Evolutionary conservation across 1,284 basidiomycete genomes (phyloP), one percentile per base, ranked within the genome.

Genomic region (Naganishia sp.): DNA sequence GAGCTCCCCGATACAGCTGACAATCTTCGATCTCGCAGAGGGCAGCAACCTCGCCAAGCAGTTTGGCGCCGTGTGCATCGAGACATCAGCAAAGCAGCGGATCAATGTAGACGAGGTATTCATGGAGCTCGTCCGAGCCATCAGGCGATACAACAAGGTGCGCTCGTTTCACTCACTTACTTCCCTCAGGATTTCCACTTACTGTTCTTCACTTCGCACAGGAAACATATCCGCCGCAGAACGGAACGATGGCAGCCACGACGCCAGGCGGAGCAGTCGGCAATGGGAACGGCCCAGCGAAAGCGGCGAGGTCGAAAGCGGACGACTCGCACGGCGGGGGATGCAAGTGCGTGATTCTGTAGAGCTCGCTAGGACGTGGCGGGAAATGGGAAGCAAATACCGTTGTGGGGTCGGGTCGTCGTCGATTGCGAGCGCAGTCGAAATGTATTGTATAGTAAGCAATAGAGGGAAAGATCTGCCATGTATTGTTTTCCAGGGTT

Each of bases 31-130:
- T 49, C 52, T 18, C 63, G 64, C 78, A 95, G 95, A 99, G 92
- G 96, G 96, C 11, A 91, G 92, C 67, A 94, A 96, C 75, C 86
- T 99, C 67, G 95, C 96, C 1, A 94, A 93, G 79, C 92, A 94
- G 78, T 96, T 98, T 78, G 90, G 89, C 59, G 97, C 94, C 83
- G 91, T 90, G 75, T 99, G 96, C 81, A 94, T 99, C 72, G 96
- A 99, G 82, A 98, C 96, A 2, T 98, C 95, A 25, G 96, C 96
- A 63, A 99, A 99, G 83, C 92, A 96, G 77, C 86, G 96, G 56
- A 92, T 97, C 81, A 98, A 98, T 75, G 96, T 99, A 63, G 96
- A 99, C 75, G 95, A 99, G 81, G 93, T 94, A n/a, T 99, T 99
- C 83, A 89, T 86, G 77, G 90, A 92, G 71, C 88, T 99, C 67